Evolutionary conservation across 768 basidiomycete species (phyloP), one percentile per base, ranked within the genome.

Genomic region (Tulasnella calospora): DNA sequence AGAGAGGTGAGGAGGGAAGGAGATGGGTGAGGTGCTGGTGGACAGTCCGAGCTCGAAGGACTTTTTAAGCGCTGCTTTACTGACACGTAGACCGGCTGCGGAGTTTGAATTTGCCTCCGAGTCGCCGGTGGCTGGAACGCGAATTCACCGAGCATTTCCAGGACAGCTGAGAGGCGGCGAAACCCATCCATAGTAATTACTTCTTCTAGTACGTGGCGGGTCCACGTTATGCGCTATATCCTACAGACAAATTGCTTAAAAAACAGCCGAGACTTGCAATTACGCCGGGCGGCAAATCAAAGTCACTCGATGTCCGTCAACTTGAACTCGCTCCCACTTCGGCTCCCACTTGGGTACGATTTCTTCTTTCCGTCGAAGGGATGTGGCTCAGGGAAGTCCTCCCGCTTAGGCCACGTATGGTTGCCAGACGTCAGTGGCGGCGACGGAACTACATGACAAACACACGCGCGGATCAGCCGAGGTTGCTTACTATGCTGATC

Each of bases 311-410:
- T 33, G 72, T 41, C 71, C 51, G 61, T 46, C 76, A 78, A 9
- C 36, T 27, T 36, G 69, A 94, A 94, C 77, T 89, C 87, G 81
- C 91, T 90, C n/a, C 94, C 94, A 78, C 86, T 87, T 81, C 86
- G 85, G 74, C 90, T 89, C 40, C 92, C 92, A 82, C 90, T 90
- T 17, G 84, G 85, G 82, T 96, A 96, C 57, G 86, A 85, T 82
- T 87, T 91, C 38, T 83, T 81, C 41, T 83, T 85, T 7, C 83
- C 82, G 46, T 83, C 83, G 83, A 94, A 95, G 36, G 86, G 86
- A 55, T 93, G 89, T 5, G 94, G 94, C 19, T 90, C 90, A 0
- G 94, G 94, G 82, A 95, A 94, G 73, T 91, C 92, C 19, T 86
- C 85, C n/a, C 80, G 80, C n/a, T 90, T 88, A 9, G 92, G 93